These are phyloP conservation scores for Rhytidiadelphus loreus DNA, from an alignment of 225 moss, liverwort and hornwort genomes.

Conservation along the genomic window DNA sequence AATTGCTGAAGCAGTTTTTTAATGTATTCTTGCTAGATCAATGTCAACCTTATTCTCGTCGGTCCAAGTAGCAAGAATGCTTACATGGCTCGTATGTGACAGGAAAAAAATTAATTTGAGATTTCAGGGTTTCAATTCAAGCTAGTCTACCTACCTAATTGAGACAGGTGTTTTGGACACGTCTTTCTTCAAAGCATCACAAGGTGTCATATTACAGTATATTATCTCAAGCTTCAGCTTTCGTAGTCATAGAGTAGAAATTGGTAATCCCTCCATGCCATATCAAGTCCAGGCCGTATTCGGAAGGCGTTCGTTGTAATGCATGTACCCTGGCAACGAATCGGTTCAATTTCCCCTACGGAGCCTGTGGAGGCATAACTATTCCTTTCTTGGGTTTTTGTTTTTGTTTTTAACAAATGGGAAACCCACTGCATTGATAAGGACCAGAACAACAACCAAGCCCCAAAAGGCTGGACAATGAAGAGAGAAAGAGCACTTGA, in stretches of 20 bases:
- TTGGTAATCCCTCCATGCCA: background rate
- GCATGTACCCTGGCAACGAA: background rate
- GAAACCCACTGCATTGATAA: too few species aligned
- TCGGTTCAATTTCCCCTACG: background rate
- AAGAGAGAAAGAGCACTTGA: too few species aligned
- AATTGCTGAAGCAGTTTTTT: background rate
- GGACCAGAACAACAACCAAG: too few species aligned
- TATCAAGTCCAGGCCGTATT: background rate
- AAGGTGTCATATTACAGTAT: background rate
- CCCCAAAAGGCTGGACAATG: too few species aligned
- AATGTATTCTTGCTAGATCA: background rate
- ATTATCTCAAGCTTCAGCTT: background rate
- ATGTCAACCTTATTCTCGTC: background rate
- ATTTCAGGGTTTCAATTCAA: background rate
- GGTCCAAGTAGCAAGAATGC: background rate
- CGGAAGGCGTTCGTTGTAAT: background rate
- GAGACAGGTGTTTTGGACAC: background rate
- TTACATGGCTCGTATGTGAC: background rate
- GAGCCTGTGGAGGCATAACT: background rate
- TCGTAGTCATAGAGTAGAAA: background rate
- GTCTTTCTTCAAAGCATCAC: background rate
- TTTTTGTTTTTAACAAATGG: too few species aligned
- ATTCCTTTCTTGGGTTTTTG: too few species aligned
- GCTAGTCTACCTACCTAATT: background rate
- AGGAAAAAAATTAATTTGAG: background rate